Evolutionary conservation across 2,329 filamentous ascomycete species (phyloP).

Genomic region (Diaporthe sp.): DNA sequence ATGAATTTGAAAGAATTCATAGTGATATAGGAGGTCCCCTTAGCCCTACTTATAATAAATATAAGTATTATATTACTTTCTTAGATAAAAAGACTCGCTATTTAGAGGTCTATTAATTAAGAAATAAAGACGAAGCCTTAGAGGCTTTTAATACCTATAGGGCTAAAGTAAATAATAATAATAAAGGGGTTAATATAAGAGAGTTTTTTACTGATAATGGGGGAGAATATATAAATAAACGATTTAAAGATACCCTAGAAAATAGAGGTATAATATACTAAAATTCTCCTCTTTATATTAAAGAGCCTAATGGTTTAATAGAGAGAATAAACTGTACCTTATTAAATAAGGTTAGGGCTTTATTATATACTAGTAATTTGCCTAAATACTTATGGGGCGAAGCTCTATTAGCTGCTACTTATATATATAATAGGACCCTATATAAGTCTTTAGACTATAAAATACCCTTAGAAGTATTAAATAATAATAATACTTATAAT

Average conservation of each 20-base stretch:
- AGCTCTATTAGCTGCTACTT: no score
- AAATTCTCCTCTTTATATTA: background rate
- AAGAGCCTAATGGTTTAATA: no score
- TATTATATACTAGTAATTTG: constrained; percentile 5
- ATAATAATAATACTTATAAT: no score
- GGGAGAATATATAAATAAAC: constrained; percentile 24
- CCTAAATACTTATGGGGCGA: background rate
- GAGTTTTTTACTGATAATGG: constrained; percentile 16
- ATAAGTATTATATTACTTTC: constrained; percentile 13
- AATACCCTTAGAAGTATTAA: no score
- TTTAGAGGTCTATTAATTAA: background rate
- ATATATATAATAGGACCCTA: no score
- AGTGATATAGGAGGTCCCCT: background rate
- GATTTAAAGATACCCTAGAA: background rate
- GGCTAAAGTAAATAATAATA: constrained; percentile 25
- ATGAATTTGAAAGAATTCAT: background rate
- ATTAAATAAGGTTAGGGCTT: constrained; percentile 1
- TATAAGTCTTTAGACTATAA: no score
- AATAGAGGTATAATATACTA: background rate
- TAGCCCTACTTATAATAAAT: background rate
- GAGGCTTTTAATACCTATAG: constrained; percentile 12
- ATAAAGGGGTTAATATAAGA: constrained; percentile 11
- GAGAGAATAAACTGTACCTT: background rate
- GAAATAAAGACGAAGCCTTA: constrained; percentile 14
- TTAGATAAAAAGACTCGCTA: constrained; percentile 1